Percentiles rank a stretch among this genome's conserved stretches.
Conservation (phyloP, 2,329 filamentous ascomycete species). For the Ceratocystis eucalypticola region DNA sequence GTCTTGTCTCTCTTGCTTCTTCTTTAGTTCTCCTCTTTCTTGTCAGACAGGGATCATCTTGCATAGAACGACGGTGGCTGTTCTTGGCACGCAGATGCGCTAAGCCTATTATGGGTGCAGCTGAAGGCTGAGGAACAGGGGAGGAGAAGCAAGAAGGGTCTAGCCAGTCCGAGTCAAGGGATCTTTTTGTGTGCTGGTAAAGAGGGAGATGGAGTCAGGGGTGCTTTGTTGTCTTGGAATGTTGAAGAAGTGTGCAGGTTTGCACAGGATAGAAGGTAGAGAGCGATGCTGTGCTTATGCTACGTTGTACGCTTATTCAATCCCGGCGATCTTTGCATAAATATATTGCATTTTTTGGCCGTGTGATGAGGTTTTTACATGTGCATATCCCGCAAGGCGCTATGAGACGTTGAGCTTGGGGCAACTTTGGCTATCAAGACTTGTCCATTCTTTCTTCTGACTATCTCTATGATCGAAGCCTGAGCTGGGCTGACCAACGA, state of each 20-base stretch:
- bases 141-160: neutral
- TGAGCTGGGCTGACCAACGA: neutral
- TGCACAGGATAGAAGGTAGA: too few relatives aligned
- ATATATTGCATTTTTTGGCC: neutral
- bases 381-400: too few relatives aligned
- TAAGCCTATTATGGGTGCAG: neutral
- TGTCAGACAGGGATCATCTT: neutral
- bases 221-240: too few relatives aligned
- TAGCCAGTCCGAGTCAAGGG: neutral
- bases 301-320: too few relatives aligned
- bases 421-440: too few relatives aligned
- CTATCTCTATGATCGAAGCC: too few relatives aligned
- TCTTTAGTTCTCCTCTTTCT: neutral
- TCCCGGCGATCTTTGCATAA: neutral
- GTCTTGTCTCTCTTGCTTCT: neutral
- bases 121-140: conserved; percentile 3
- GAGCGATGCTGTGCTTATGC: too few relatives aligned
- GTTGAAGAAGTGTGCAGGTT: too few relatives aligned
- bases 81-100: conserved; percentile 2
- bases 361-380: neutral
- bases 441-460: too few relatives aligned
- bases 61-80: neutral
- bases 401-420: too few relatives aligned
- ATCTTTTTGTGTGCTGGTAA: neutral
- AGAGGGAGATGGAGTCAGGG: neutral